Percentiles rank a stretch among this genome's conserved stretches.
phyloP scores from a whole-genome alignment of 192 early-diverging fungal species.

The Coemansia sp. region DNA sequence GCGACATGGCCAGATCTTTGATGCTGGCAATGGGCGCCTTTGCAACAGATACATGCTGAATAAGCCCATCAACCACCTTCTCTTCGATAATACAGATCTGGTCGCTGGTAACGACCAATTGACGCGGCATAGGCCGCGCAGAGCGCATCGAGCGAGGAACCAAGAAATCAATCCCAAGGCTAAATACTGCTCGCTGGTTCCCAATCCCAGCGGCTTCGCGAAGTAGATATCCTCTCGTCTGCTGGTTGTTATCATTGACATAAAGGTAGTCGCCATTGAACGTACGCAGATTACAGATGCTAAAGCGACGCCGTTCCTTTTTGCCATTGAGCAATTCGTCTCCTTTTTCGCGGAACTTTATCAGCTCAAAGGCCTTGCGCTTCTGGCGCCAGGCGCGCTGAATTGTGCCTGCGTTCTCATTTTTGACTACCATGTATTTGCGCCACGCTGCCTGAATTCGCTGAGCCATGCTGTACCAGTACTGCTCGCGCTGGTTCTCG shows the following conservation, averaged over 20 bases:
- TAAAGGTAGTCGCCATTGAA: conserved; percentile 92
- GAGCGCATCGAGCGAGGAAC: conserved; percentile 73
- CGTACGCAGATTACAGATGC: conserved; percentile 74
- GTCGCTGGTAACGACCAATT: conserved; percentile 67
- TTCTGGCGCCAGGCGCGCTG: conserved; percentile 75
- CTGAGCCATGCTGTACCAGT: conserved; percentile 94
- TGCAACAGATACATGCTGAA: conserved; percentile 57
- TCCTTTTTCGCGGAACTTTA: conserved; percentile 92
- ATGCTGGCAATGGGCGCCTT: conserved; percentile 58
- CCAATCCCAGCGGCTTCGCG: conserved; percentile 41
- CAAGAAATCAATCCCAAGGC: conserved; percentile 58
- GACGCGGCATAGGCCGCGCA: conserved; percentile 67
- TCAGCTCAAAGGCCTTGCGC: conserved; percentile 84
- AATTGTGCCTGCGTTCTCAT: conserved; percentile 65
- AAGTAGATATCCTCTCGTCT: conserved; percentile 30
- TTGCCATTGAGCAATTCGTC: conserved; percentile 83
- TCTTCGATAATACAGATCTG: conserved; percentile 61
- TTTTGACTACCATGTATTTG: conserved; percentile 66
- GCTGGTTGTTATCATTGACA: conserved; percentile 42
- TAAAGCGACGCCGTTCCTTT: conserved; percentile 91
- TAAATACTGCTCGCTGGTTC: conserved; percentile 62
- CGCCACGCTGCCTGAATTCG: conserved; percentile 91
- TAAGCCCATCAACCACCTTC: conserved; percentile 53
- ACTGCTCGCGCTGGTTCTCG: conserved; percentile 89
- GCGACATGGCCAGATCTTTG: conserved; percentile 63